A percentile compares a stretch with the other conserved stretches of the same genome.
These are phyloP conservation scores for Sideroxylon spinosum DNA, from an alignment of 179 eudicot genomes.

Conservation along the genomic window DNA sequence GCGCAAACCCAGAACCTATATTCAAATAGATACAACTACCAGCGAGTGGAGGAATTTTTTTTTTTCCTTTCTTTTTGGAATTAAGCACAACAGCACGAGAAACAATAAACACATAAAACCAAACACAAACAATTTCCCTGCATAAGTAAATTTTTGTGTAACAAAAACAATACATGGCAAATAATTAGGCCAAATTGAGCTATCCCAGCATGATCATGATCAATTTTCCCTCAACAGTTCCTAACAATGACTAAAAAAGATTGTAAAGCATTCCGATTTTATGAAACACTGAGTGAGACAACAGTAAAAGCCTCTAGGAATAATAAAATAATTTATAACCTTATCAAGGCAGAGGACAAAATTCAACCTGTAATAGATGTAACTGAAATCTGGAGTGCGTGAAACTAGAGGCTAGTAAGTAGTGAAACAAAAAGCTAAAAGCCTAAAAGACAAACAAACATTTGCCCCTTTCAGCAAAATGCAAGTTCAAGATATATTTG, in stretches of 20 bases:
- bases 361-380: background rate
- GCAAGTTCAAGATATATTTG: slow-evolving; percentile 19
- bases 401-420: background rate
- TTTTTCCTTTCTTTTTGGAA: background rate
- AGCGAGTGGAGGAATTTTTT: background rate
- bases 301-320: background rate
- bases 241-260: background rate
- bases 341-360: slow-evolving; percentile 7
- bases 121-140: background rate
- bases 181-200: background rate
- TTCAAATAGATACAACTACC: background rate
- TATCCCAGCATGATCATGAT: background rate
- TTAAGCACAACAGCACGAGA: background rate
- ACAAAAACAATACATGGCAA: background rate
- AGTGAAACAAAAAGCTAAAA: slow-evolving; percentile 21
- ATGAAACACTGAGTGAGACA: background rate
- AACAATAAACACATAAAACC: background rate
- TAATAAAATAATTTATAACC: background rate
- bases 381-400: background rate
- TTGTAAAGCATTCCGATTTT: background rate
- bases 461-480: slow-evolving; percentile 29
- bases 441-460: slow-evolving; percentile 30
- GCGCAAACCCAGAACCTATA: background rate
- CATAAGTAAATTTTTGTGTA: too few species aligned
- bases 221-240: background rate